Conservation (phyloP, 345 rosid genomes). For the Heritiera fomes region DNA sequence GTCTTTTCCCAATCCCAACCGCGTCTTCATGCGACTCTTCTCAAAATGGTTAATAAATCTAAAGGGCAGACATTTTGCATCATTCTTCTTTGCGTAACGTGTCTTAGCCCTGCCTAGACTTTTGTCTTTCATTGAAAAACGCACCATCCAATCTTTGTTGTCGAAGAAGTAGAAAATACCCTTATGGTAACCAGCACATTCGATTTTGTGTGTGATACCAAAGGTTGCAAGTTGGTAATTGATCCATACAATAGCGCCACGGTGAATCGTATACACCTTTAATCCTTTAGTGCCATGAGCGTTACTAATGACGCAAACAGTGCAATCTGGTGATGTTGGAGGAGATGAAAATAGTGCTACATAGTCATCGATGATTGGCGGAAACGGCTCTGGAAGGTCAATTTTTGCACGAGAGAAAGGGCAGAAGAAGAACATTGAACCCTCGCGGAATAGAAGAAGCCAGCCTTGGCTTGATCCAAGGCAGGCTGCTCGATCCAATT, state of each 20-base stretch:
- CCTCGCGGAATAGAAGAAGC: constrained; percentile 24
- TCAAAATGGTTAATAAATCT: background rate
- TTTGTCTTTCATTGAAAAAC: background rate
- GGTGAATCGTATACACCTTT: no score
- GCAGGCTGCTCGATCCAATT: constrained; percentile 28
- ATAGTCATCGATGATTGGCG: background rate
- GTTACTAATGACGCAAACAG: no score
- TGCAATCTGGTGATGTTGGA: no score
- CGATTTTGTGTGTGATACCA: background rate
- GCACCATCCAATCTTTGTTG: background rate
- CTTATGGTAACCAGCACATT: background rate
- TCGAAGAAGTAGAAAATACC: constrained; percentile 19
- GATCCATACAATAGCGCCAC: constrained; percentile 21
- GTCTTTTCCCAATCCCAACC: background rate
- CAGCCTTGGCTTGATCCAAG: constrained; percentile 31
- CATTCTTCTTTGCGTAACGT: no score
- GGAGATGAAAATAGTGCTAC: no score
- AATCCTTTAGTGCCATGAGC: no score
- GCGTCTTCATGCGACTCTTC: background rate
- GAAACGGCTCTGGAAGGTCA: constrained; percentile 22
- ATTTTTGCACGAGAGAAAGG: constrained; percentile 31
- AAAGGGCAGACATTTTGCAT: background rate
- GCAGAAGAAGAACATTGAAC: constrained; percentile 22
- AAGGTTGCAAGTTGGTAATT: background rate
- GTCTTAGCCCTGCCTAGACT: background rate